phyloP scores from a whole-genome alignment of 108 stramenopile genomes.

The Thalassiosira profunda region DNA sequence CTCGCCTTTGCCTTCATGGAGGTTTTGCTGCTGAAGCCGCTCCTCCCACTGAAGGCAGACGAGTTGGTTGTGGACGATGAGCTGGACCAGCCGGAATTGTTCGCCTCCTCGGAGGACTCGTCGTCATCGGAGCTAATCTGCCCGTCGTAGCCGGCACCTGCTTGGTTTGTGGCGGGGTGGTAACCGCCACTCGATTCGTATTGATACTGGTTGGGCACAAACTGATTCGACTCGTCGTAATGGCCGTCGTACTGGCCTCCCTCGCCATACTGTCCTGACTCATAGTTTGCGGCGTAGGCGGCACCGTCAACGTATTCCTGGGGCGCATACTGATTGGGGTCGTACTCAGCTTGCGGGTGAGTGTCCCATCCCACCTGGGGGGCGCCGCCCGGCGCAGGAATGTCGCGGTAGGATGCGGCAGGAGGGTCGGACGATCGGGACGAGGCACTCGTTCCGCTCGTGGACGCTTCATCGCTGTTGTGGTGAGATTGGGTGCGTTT shows the following conservation, averaged over 20 bases:
- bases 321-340: not conserved
- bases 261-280: not conserved
- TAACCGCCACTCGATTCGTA: no score
- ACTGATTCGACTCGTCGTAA: constrained; percentile 4
- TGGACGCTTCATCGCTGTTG: constrained; percentile 9
- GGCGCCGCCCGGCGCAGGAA: constrained; percentile 9
- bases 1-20: constrained; percentile 1
- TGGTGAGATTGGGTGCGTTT: not conserved
- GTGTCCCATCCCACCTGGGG: not conserved
- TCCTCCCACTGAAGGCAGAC: not conserved
- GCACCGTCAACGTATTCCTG: not conserved
- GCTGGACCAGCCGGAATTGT: not conserved
- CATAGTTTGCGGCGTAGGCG: not conserved
- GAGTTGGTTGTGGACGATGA: constrained; percentile 5
- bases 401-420: constrained; percentile 38
- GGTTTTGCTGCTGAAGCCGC: constrained; percentile 1
- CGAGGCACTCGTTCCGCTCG: not conserved
- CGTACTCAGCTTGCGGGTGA: not conserved
- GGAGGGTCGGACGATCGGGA: constrained; percentile 45
- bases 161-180: no score
- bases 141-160: no score
- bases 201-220: no score
- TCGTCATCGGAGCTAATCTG: no score
- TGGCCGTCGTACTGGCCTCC: constrained; percentile 4
- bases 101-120: constrained; percentile 14